Evolutionary conservation across 2,329 filamentous ascomycete genomes (phyloP), one percentile per base, ranked within the genome.

Genomic region (Penicillium sp.): DNA sequence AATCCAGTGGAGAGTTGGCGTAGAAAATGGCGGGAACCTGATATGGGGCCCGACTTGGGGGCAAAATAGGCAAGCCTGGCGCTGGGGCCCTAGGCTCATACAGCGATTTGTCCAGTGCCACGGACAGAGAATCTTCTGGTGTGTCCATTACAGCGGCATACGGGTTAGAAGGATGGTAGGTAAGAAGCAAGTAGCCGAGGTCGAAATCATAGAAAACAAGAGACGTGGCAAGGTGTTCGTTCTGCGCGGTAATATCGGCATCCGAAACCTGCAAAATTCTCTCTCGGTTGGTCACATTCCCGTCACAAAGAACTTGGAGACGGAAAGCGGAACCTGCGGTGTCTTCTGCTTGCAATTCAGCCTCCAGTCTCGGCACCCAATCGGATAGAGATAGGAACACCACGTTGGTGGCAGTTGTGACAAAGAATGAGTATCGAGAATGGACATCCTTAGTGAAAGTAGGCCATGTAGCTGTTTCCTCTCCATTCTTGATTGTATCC

Each of bases 341-440:
- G 48, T 82, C 79, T 29, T 80, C 75, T 23, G 78, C 76, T 25
- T 80, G 77, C 23, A 88, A 69, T 63, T 88, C 86, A 15, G 78
- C 77, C 67, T 86, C 83, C 1, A 88, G 72, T 43, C 79, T 78
- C 33, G 78, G 75, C 27, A 82, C 78, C 85, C 85, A 88, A 0
- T 81, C 77, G 45, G 79, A 76, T 50, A 87, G 71, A 3, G 82
- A 85, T 35, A 88, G 69, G 59, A 77, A 84, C 58, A 77, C 80
- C 5, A 87, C 78, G 25, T 81, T 84, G 8, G 72, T 78, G 17
- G 78, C 71, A 25, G 82, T 81, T 1, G 85, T 86, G 31, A 86
- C 78, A 63, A 85, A 86, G 59, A 87, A 80, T 17, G 79, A 80
- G 66, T 87, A 86, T 33, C 81, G 79, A 46, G 83, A 84, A 37